Evolutionary conservation across 2,329 filamentous ascomycete species (phyloP).

Genomic region (Periconia sp.): DNA sequence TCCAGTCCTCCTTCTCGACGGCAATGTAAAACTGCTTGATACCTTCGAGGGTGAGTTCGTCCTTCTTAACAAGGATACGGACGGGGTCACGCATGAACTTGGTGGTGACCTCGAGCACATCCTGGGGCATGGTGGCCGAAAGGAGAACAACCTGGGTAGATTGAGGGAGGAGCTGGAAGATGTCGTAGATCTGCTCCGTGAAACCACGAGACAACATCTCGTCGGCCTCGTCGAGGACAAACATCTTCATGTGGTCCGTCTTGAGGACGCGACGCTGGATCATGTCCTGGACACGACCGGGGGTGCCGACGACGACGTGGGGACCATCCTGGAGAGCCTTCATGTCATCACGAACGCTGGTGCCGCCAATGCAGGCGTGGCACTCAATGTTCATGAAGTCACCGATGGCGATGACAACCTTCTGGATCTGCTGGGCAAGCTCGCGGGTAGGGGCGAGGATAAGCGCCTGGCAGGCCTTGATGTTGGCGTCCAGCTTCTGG

Average conservation of each 20-base stretch:
- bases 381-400: constrained; percentile 99
- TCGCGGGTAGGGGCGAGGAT: constrained; percentile 98
- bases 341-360: constrained; percentile 97
- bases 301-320: constrained; percentile 96
- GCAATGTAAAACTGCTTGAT: constrained; percentile 99
- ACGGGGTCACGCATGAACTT: constrained; percentile 99
- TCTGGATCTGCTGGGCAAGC: constrained; percentile 98
- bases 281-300: constrained; percentile 99
- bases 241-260: constrained; percentile 99
- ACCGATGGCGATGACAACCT: constrained; percentile 96
- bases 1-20: constrained; percentile 99
- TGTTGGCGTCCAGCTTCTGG: constrained; percentile 93
- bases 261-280: constrained; percentile 96
- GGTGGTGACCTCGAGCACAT: constrained; percentile 98
- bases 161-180: constrained; percentile 98
- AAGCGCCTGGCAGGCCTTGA: constrained; percentile 97
- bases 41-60: constrained; percentile 98
- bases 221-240: constrained; percentile 98
- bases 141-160: constrained; percentile 98
- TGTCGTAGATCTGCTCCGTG: constrained; percentile 99
- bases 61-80: constrained; percentile 99
- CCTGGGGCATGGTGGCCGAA: constrained; percentile 97
- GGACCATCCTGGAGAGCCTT: constrained; percentile 94
- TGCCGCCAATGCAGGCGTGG: constrained; percentile 99
- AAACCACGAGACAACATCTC: constrained; percentile 99